phyloP scores from a whole-genome alignment of 257 asterid genomes.

The Galeopsis tetrahit region DNA sequence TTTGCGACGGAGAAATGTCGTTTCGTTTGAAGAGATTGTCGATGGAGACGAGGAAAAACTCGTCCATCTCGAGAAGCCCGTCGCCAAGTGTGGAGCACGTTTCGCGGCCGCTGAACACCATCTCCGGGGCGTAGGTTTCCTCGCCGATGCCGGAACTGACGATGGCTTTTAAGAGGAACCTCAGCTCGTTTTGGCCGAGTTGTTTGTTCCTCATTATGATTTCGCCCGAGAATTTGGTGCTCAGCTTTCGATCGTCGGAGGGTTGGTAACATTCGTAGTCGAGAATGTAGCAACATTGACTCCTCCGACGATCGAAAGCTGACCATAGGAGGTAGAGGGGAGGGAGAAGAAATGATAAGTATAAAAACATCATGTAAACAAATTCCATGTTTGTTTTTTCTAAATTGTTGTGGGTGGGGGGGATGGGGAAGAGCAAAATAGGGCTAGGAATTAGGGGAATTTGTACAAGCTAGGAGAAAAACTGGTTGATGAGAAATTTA shows the following conservation, averaged over 20 bases:
- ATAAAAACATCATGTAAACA: conserved; percentile 29
- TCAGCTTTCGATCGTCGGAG: conserved; percentile 55
- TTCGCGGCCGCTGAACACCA: conserved; percentile 71
- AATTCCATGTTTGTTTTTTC: conserved; percentile 48
- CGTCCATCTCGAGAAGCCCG: conserved; percentile 64
- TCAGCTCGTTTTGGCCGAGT: conserved; percentile 72
- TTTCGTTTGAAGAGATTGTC: conserved; percentile 48
- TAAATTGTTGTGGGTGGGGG: too few species aligned
- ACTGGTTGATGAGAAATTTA: conserved; percentile 11
- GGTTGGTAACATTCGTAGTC: conserved; percentile 88
- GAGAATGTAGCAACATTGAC: conserved; percentile 67
- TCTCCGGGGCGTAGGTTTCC: conserved; percentile 80
- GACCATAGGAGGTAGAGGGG: conserved; percentile 42
- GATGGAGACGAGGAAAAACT: conserved; percentile 56
- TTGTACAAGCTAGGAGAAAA: background rate
- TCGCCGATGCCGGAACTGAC: conserved; percentile 96
- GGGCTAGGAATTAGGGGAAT: background rate
- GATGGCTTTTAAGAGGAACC: conserved; percentile 73
- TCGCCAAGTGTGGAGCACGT: conserved; percentile 51
- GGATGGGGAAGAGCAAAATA: background rate
- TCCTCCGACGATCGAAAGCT: conserved; percentile 36
- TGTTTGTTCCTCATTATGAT: conserved; percentile 62
- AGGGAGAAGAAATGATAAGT: conserved; percentile 45
- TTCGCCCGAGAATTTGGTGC: conserved; percentile 65
- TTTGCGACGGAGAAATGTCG: conserved; percentile 49